Evolutionary conservation across 73 alveolate species (phyloP), one percentile per base, ranked within the genome.

Genomic region (Paramecium pentaurelia): DNA sequence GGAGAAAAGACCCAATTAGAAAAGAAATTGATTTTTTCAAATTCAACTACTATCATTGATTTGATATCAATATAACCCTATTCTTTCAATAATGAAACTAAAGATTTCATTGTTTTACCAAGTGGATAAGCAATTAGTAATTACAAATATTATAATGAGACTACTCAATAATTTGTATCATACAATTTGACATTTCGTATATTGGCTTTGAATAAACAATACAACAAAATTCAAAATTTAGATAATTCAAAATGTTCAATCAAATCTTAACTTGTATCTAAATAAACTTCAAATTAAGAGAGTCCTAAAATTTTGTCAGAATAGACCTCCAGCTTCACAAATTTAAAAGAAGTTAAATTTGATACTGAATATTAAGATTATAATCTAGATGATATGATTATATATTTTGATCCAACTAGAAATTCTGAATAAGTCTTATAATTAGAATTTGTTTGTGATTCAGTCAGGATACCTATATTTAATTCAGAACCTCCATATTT

Each of bases 111-210:
- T 20, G 30, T n/a, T 0, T 28, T 80, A 47, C 91, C 91, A 14
- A 40, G 75, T 32, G 91, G 91, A 8, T 27, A 44, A 20, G 34
- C 36, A 44, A 80, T 80, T 2, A 11, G 30, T 1, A 80, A 11
- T 80, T 80, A 80, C 27, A 18, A 20, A 10, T 80, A 80, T 36
- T 80, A 44, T 27, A 40, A 80, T 47, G 71, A 80, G 34, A 20
- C 49, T 10, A 44, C 91, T 0, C 12, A 80, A 45, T 30, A 42
- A 22, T 80, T 38, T 38, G 45, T 80, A 2, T 64, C 91, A 3
- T 80, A 27, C n/a, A 36, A 80, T 25, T 80, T 60, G 91, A 44
- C 58, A 44, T 80, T 80, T 80, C 20, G 91, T 6, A 25, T 80
- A 14, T 16, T 80, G 18, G 58, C 49, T 44, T 80, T 80, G 14